phyloP scores from a whole-genome alignment of 2,329 filamentous ascomycete species.

The Drechslerella coelobrocha region DNA sequence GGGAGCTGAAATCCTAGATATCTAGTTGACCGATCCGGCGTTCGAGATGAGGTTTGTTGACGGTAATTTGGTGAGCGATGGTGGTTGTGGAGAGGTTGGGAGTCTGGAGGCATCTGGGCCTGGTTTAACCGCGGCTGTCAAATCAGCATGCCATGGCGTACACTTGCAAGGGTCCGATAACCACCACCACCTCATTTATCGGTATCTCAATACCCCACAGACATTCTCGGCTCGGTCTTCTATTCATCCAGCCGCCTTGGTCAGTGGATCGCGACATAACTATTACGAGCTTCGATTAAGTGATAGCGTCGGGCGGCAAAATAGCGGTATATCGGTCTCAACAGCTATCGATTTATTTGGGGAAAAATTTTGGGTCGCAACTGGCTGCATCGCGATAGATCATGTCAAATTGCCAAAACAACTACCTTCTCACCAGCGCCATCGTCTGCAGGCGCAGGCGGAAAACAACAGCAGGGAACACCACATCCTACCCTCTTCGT shows the following conservation, averaged over 20 bases:
- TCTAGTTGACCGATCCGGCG: background rate
- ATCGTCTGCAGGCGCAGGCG: background rate
- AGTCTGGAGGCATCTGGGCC: background rate
- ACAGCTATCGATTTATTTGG: conserved; percentile 4
- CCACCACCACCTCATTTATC: conserved; percentile 12
- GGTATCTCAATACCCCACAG: background rate
- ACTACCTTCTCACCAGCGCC: background rate
- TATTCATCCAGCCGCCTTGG: background rate
- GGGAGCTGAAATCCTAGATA: conserved; percentile 10
- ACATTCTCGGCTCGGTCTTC: background rate
- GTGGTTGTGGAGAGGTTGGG: conserved; percentile 41
- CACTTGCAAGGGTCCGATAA: conserved; percentile 43
- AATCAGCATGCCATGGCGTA: background rate
- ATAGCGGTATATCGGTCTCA: background rate
- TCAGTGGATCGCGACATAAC: background rate
- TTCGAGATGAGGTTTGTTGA: background rate
- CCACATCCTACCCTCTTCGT: conserved; percentile 3
- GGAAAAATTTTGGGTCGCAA: conserved; percentile 8
- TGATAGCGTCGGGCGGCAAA: background rate
- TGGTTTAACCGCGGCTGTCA: conserved; percentile 47
- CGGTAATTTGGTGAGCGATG: conserved; percentile 10
- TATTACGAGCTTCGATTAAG: background rate
- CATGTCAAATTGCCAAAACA: conserved; percentile 21
- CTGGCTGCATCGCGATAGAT: background rate
- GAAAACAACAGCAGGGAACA: background rate